Percentiles rank a stretch among this genome's conserved stretches.
Conservation (phyloP, 1,284 basidiomycete genomes). For the Gastroboletus turbinatus region DNA sequence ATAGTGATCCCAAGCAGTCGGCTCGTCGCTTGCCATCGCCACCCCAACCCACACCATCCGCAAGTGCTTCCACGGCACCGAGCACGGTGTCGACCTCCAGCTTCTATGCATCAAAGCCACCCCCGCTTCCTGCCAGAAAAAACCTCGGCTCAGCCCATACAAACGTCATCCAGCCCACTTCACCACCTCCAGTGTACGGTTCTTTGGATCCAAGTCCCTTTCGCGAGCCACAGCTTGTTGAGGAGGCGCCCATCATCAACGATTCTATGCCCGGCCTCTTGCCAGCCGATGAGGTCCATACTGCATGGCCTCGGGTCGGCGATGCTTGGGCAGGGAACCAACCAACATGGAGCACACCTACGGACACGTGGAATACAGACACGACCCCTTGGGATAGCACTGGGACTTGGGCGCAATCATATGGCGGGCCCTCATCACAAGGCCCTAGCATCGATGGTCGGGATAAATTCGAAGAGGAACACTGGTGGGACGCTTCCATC, state of each 20-base stretch:
- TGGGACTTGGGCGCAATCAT: conserved; percentile 22
- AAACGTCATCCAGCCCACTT: conserved; percentile 26
- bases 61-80: conserved; percentile 20
- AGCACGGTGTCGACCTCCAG: conserved; percentile 26
- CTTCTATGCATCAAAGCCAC: conserved; percentile 35
- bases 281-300: conserved; percentile 18
- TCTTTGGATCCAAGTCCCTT: conserved; percentile 32
- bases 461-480: conserved; percentile 53
- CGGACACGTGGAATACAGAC: conserved; percentile 23
- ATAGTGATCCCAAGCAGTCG: conserved; percentile 19
- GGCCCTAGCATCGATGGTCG: conserved; percentile 54
- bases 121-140: conserved; percentile 34
- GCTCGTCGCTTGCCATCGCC: conserved; percentile 26
- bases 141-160: conserved; percentile 34
- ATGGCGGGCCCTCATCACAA: conserved; percentile 22
- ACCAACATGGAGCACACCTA: conserved; percentile 11
- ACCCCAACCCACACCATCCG: conserved; percentile 18
- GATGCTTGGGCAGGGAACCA: conserved; percentile 21
- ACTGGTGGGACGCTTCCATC: conserved; percentile 62
- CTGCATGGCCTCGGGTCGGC: conserved; percentile 13
- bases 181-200: conserved; percentile 32
- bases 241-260: conserved; percentile 33
- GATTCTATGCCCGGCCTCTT: conserved; percentile 33
- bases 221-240: conserved; percentile 48
- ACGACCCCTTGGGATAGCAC: conserved; percentile 28